Evolutionary conservation across 2,329 filamentous ascomycete genomes (phyloP).

Genomic region (Canariomyces notabilis): DNA sequence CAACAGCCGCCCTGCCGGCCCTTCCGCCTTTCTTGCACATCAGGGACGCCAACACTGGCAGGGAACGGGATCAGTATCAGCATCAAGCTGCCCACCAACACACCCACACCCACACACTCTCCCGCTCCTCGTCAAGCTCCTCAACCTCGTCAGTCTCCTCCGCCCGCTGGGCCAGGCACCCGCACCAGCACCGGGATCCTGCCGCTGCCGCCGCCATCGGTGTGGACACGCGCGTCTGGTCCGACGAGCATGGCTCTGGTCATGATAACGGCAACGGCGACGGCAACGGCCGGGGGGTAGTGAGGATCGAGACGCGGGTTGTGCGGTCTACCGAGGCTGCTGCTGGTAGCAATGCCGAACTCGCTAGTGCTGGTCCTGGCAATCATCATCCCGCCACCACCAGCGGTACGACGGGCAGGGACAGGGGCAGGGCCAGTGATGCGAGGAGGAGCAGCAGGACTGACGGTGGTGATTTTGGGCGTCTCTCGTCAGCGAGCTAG

Average conservation of each 20-base stretch:
- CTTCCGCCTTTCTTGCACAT: too few species aligned
- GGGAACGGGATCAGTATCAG: too few species aligned
- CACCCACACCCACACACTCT: constrained; percentile 10
- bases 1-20: too few species aligned
- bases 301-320: constrained; percentile 19
- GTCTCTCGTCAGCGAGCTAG: constrained; percentile 12
- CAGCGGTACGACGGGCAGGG: too few species aligned
- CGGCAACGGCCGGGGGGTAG: constrained; percentile 2
- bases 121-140: constrained; percentile 13
- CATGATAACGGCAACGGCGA: not conserved
- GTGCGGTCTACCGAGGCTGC: constrained; percentile 3
- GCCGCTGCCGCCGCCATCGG: not conserved
- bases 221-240: constrained; percentile 8
- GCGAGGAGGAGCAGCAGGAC: not conserved
- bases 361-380: not conserved
- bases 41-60: too few species aligned
- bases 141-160: not conserved
- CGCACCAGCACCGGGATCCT: not conserved
- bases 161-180: not conserved
- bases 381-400: too few species aligned
- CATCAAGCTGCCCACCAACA: constrained; percentile 19
- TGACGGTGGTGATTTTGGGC: not conserved
- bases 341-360: not conserved
- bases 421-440: too few species aligned
- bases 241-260: not conserved